A percentile compares a stretch with the other conserved stretches of the same genome.
phyloP scores from a whole-genome alignment of 1,139 yeast species.

The Debaryomycetaceae sp. region DNA sequence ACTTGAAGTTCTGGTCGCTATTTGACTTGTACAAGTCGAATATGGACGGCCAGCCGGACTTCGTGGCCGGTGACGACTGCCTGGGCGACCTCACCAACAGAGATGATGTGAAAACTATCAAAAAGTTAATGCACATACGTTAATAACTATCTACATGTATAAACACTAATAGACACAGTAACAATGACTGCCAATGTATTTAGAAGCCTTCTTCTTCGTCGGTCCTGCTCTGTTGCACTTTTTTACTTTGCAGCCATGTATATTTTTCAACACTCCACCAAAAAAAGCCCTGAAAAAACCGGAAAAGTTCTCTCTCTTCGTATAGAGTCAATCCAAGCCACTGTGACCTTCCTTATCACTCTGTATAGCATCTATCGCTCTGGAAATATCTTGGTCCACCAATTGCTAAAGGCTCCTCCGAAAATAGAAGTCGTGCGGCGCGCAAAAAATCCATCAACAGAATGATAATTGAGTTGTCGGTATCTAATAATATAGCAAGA shows the following conservation, averaged over 20 bases:
- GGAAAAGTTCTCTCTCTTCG: too few relatives aligned
- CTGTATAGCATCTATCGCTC: too few relatives aligned
- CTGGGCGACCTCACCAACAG: slow-evolving; percentile 14
- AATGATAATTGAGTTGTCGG: not conserved
- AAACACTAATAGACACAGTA: not conserved
- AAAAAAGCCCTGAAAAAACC: too few relatives aligned
- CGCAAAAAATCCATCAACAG: not conserved
- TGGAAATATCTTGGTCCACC: too few relatives aligned
- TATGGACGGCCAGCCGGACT: slow-evolving; percentile 17
- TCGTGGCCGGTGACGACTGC: slow-evolving; percentile 15
- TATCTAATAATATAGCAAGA: not conserved
- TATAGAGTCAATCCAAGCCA: too few relatives aligned
- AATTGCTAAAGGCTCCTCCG: too few relatives aligned
- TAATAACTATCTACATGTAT: slow-evolving; percentile 3
- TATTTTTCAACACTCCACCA: too few relatives aligned
- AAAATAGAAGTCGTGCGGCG: not conserved
- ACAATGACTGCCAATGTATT: not conserved
- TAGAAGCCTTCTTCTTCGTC: not conserved
- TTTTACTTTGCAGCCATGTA: too few relatives aligned
- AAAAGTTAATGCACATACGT: slow-evolving; percentile 26
- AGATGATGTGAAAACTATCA: slow-evolving; percentile 19
- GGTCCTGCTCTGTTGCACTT: too few relatives aligned
- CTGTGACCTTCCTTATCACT: too few relatives aligned
- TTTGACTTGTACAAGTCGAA: slow-evolving; percentile 57
- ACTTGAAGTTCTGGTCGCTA: slow-evolving; percentile 90